Base-by-base conservation (phyloP, 2,329 filamentous ascomycete genomes). In the Pseudocercospora fijiensis region DNA sequence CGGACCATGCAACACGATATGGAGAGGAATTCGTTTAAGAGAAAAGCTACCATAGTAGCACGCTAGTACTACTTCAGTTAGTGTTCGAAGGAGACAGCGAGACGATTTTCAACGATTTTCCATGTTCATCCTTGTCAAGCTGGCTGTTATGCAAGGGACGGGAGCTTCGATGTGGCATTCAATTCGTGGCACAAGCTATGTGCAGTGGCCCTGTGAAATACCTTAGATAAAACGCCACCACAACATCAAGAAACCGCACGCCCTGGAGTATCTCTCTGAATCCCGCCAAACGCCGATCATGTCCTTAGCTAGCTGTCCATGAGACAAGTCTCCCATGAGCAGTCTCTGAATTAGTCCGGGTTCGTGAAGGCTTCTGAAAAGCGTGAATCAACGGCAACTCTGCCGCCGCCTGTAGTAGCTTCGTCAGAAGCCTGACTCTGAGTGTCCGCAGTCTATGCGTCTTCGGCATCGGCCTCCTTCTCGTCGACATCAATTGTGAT, bases 401-500 rank as follows among this genome's bases (percentile, higher is more conserved):
- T 7, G 18, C 3, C 45, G 20, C 11, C 45, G 45, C 18, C 2
- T 49, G 20, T 26, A 22, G 20, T 26, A 22, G 13, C 9, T 22
- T 20, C 45, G 22, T 26, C 26, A 16, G 10, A 13, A 18, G 49
- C 49, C 11, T 30, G 11, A n/a, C 22, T n/a, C 7, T 30, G 22
- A 27, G 49, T 8, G 24, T 8, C 2, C 16, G 49, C 49, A n/a
- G 4, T 58, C 57, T 58, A 58, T 28, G 43, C 64, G 43, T 67
- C 64, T 11, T 66, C 67, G 51, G 43, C 68, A 37, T 62, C 60
- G 18, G 57, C 63, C 41, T 65, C 58, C 60, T 70, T 69, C 28
- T 65, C 66, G 24, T 70, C 70, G n/a, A 53, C 59, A 43, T 71
- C 71, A 28, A 73, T 66, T 5, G 61, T 58, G 7, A 72, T 65